Evolutionary conservation across 2,329 filamentous ascomycete genomes (phyloP).

Genomic region (Phyllosticta citribraziliensis): DNA sequence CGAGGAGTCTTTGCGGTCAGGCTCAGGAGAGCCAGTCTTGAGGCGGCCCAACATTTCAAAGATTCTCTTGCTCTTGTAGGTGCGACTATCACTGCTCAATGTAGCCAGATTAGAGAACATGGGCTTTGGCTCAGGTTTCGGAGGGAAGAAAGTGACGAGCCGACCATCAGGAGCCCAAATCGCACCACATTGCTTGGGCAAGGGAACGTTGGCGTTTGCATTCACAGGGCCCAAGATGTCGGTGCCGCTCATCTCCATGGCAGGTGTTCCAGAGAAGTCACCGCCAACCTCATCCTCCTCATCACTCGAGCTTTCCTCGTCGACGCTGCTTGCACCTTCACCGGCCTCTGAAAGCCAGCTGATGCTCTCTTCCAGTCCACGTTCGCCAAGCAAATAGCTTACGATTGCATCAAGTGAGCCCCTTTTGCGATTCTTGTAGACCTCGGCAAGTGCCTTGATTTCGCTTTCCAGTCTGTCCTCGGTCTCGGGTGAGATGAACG

Average conservation of each 20-base stretch:
- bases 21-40: conserved; percentile 40
- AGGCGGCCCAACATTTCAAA: conserved; percentile 57
- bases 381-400: conserved; percentile 51
- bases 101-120: conserved; percentile 37
- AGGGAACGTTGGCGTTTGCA: conserved; percentile 54
- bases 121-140: conserved; percentile 41
- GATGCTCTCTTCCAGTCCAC: conserved; percentile 48
- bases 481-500: conserved; percentile 41
- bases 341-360: conserved; percentile 49
- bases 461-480: conserved; percentile 41
- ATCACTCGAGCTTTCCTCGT: conserved; percentile 74
- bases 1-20: conserved; percentile 27
- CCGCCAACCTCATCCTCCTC: conserved; percentile 52
- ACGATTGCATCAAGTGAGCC: conserved; percentile 54
- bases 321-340: conserved; percentile 25
- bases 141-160: conserved; percentile 48
- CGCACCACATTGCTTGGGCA: conserved; percentile 49
- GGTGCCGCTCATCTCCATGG: conserved; percentile 39
- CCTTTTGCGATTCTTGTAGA: conserved; percentile 42
- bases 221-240: conserved; percentile 44
- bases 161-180: conserved; percentile 48
- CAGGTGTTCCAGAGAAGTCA: conserved; percentile 32
- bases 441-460: conserved; percentile 45
- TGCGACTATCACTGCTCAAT: conserved; percentile 38
- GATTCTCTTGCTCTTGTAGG: conserved; percentile 40